Base-by-base conservation (phyloP, 768 basidiomycete species). In the Nidularia pulvinata region DNA sequence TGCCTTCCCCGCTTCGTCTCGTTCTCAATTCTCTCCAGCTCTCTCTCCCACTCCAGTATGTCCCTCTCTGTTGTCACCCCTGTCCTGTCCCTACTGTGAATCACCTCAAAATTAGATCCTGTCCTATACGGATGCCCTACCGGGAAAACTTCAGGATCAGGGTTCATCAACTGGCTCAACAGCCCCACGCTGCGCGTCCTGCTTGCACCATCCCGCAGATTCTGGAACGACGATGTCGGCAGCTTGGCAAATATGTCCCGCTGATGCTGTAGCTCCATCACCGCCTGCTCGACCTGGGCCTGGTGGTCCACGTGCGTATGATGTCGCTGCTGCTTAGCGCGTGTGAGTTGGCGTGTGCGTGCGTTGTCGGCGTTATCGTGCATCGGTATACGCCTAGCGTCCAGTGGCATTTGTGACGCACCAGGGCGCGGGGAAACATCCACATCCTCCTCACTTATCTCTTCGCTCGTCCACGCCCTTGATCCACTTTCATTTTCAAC, bases 91-190 rank as follows among this genome's bases (percentile, higher is more conserved):
- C 48, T 11, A 33, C 33, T 5, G n/a, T n/a, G 9, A n/a, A 87
- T 73, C 59, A 84, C 80, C 16, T 80, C 77, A n/a, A 64, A 68
- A 54, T 77, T 75, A 53, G 75, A 78, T 14, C 73, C 82, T 13
- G 74, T 67, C 55, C 82, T 74, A 67, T 84, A 86, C 2, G 85
- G 82, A 65, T 86, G 86, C 39, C 72, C 77, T 1, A 68, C 65
- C 5, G 86, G 85, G 61, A 89, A 80, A 33, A 83, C 70, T 10
- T 72, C 62, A 16, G 86, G 85, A 61, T 87, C 81, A 0, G 90
- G 91, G 57, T 91, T 86, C 76, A 93, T 76, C 43, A 93, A 69
- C 65, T 83, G 83, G 32, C 82, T 82, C 51, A 91, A 69, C 43
- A 89, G 66, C 4, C 89, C 90, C 25, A 30, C 25, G 42, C 77